Percentiles rank a stretch among this genome's conserved stretches.
phyloP scores from a whole-genome alignment of 2,329 filamentous ascomycete species.

The Blastomyces percursus region DNA sequence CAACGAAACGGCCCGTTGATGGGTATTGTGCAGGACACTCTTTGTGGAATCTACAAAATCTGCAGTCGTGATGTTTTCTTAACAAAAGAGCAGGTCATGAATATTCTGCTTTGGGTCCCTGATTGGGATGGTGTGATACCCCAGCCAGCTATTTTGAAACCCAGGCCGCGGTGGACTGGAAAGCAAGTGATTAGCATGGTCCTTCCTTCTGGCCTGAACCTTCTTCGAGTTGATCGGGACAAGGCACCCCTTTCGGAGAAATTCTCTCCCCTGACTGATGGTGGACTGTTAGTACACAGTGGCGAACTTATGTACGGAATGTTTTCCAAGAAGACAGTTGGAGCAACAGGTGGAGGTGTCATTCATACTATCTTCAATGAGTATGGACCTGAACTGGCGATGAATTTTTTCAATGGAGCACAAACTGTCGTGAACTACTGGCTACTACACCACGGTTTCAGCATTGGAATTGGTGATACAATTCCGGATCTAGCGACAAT shows the following conservation, averaged over 20 bases:
- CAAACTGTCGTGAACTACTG: constrained; percentile 96
- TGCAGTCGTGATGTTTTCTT: constrained; percentile 87
- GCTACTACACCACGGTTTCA: constrained; percentile 92
- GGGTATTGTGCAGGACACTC: constrained; percentile 98
- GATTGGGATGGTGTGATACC: constrained; percentile 96
- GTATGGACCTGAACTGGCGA: constrained; percentile 70
- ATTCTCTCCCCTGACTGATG: constrained; percentile 57
- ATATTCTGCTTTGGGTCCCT: constrained; percentile 93
- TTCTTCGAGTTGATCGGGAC: constrained; percentile 55
- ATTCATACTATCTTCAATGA: constrained; percentile 96
- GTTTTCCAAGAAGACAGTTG: constrained; percentile 86
- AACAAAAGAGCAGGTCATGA: constrained; percentile 86
- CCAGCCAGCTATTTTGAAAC: constrained; percentile 85
- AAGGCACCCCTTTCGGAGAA: constrained; percentile 43
- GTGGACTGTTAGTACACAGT: constrained; percentile 69
- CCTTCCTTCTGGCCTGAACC: constrained; percentile 75
- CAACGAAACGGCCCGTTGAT: constrained; percentile 95
- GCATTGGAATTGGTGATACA: constrained; percentile 96
- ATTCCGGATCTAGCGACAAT: constrained; percentile 84
- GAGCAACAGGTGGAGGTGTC: constrained; percentile 79
- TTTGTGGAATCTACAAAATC: constrained; percentile 95
- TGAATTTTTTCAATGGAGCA: constrained; percentile 90
- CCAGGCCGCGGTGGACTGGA: constrained; percentile 86
- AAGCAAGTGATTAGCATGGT: constrained; percentile 96
- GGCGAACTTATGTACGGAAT: constrained; percentile 86